These are phyloP conservation scores for Acanthamoeba healyi DNA, from an alignment of 208 protist species.

Conservation along the genomic window DNA sequence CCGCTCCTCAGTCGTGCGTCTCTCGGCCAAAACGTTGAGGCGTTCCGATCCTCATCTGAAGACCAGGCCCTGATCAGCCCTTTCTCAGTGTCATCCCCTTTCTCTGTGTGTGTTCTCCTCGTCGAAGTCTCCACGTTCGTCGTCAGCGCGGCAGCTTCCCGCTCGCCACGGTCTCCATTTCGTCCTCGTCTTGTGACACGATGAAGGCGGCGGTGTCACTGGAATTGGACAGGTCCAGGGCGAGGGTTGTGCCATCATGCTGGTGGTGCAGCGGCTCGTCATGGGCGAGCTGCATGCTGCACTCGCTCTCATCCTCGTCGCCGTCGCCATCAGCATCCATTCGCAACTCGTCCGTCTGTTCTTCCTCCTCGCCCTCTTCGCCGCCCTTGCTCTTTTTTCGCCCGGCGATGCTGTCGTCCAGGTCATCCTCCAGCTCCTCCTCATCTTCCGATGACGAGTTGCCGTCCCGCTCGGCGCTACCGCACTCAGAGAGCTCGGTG, in stretches of 20 bases:
- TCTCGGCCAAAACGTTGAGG: not conserved
- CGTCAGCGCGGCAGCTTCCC: not conserved
- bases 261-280: not conserved
- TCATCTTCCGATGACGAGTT: conserved; percentile 4
- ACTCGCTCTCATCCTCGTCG: conserved; percentile 12
- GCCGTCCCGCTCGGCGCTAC: not conserved
- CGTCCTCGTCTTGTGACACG: not conserved
- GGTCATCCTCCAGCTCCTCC: not conserved
- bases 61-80: conserved; percentile 15
- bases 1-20: too few relatives aligned
- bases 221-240: not conserved
- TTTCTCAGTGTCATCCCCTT: not conserved
- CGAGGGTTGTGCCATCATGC: not conserved
- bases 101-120: not conserved
- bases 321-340: not conserved
- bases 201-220: not conserved
- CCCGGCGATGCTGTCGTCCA: not conserved
- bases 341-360: not conserved
- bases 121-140: not conserved
- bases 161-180: not conserved
- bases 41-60: conserved; percentile 20
- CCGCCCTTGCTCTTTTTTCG: not conserved
- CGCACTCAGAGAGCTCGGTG: not conserved
- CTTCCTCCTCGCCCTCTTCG: not conserved
- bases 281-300: conserved; percentile 5